phyloP scores from a whole-genome alignment of 2,329 filamentous ascomycete genomes.

The Botrytis hyacinthi region DNA sequence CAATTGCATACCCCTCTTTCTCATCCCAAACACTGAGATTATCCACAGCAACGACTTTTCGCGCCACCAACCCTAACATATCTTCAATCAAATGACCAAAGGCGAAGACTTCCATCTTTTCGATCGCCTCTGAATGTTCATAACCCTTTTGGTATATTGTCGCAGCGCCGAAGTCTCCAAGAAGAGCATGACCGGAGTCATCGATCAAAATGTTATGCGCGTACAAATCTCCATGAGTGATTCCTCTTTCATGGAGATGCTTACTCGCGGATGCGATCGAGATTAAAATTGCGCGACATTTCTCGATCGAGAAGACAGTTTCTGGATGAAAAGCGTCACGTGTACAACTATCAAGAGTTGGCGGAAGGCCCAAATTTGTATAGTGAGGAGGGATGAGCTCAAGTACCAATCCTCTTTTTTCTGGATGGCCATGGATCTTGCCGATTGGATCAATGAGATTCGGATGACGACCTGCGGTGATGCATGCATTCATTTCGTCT shows the following conservation, averaged over 20 bases:
- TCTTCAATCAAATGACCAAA: constrained; percentile 50
- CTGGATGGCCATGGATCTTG: constrained; percentile 44
- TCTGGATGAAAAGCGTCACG: constrained; percentile 44
- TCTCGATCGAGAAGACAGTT: constrained; percentile 36
- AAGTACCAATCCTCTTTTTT: constrained; percentile 46
- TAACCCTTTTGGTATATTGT: constrained; percentile 43
- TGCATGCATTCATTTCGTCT: constrained; percentile 50
- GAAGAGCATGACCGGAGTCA: constrained; percentile 44
- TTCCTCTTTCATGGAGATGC: constrained; percentile 46
- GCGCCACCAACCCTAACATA: constrained; percentile 41
- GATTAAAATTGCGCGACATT: constrained; percentile 41
- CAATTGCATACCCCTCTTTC: constrained; percentile 34
- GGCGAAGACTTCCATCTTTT: constrained; percentile 48
- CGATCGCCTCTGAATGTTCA: constrained; percentile 36
- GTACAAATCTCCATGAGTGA: constrained; percentile 49
- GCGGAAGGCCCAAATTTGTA: constrained; percentile 45
- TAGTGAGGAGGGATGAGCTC: constrained; percentile 48
- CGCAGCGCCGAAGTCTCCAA: constrained; percentile 50
- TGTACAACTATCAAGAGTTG: constrained; percentile 47
- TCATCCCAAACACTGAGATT: constrained; percentile 28
- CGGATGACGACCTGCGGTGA: constrained; percentile 47
- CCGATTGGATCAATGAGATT: constrained; percentile 49
- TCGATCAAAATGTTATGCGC: constrained; percentile 49
- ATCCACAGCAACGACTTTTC: constrained; percentile 22
- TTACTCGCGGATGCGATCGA: constrained; percentile 45